Conservation (phyloP, 345 rosid species). For the Sonneratia alba region DNA sequence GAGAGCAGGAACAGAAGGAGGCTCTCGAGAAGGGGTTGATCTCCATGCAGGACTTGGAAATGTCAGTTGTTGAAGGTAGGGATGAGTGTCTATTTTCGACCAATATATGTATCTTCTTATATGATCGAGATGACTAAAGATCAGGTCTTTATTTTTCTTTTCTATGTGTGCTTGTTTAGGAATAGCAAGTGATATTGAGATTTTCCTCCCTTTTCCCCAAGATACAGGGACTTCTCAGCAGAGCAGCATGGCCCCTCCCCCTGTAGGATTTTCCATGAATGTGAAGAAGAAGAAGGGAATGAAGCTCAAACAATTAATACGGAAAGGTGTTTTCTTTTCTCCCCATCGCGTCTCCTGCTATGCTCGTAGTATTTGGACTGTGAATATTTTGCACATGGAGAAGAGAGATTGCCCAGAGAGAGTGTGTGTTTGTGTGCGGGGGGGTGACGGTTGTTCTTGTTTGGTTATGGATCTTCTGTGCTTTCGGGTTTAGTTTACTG, state of each 20-base stretch:
- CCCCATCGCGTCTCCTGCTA: background rate
- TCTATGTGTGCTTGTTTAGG: background rate
- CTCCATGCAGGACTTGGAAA: conserved; percentile 67
- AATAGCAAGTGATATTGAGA: background rate
- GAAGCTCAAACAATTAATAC: conserved; percentile 18
- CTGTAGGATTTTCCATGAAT: conserved; percentile 25
- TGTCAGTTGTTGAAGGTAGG: conserved; percentile 51
- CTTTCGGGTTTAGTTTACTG: background rate
- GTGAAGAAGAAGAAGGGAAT: conserved; percentile 26
- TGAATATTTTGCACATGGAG: background rate
- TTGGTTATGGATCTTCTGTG: background rate
- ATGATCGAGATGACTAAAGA: background rate
- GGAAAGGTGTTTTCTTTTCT: background rate
- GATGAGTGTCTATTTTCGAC: background rate
- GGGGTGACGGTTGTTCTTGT: background rate
- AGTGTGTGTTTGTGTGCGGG: too few species aligned
- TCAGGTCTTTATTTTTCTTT: background rate
- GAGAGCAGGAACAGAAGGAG: conserved; percentile 62
- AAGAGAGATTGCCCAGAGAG: too few species aligned
- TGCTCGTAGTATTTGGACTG: background rate
- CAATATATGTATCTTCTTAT: background rate
- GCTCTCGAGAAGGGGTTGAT: conserved; percentile 59
- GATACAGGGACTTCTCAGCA: conserved; percentile 24
- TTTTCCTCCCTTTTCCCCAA: background rate
- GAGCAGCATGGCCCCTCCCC: conserved; percentile 14